Base-by-base conservation (phyloP, 371 early-diverging fungal genomes). In the Actinomucor elegans region DNA sequence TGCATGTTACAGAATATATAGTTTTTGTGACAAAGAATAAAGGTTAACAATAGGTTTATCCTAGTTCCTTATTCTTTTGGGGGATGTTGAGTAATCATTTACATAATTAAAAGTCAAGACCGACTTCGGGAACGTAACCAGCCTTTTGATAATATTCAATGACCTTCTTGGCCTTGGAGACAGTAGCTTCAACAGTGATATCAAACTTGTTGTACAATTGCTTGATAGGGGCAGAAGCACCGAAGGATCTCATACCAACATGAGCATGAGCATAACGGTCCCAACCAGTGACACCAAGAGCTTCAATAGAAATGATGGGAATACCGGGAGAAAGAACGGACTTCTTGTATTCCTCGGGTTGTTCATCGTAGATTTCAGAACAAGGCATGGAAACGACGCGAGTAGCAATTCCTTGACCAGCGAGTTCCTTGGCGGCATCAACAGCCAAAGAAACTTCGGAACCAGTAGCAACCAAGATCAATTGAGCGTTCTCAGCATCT, bases 371-470 rank as follows among this genome's bases (percentile, higher is more conserved):
- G 44, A 99, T 73, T 61, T 94, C 94, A 59, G 87, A 81, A 59
- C 94, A 99, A 18, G 98, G 96, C 83, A 99, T 87, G 32, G 99
- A 99, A 29, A 99, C 97, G 32, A 99, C 87, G 53, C 94, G 91
- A 24, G 89, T 84, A 15, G 68, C 55, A 61, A 86, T 64, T 12
- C 73, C 73, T 20, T 85, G 69, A 48, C 80, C 67, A 27, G 79
- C 71, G 27, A 98, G 77, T 35, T 75, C 56, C 59, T 90, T 80
- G 47, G 93, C 93, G 10, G 95, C 83, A 29, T 94, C 92, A 18
- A 96, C 87, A 49, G 89, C 87, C 40, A 99, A 81, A 45, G 77
- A 84, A 5, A 96, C 91, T 76, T 99, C 99, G 15, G 99, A 96
- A 37, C 99, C 99, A 15, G 99, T 96, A 32, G 89, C 96, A 9